Base-by-base conservation (phyloP, 208 protist genomes). In the Leishmania mexicana region DNA sequence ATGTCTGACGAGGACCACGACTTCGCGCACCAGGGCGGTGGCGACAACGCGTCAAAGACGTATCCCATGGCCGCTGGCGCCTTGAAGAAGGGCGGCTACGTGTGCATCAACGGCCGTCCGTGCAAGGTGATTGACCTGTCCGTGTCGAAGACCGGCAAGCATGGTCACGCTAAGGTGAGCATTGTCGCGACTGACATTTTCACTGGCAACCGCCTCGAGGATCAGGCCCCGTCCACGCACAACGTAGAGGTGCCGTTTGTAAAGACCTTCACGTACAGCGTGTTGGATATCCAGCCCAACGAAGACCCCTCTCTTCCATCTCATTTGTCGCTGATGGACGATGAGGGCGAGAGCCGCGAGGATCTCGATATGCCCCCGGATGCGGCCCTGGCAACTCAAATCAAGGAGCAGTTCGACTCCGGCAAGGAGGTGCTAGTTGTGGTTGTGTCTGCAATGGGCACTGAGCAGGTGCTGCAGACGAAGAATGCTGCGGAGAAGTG, bases 81-180 rank as follows among this genome's bases (percentile, higher is more conserved):
- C 17, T 81, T 98, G 54, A 98, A 98, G 86, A 98, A 98, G 87
- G 94, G 94, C 51, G 92, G 92, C 51, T 94, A 96, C 82, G 83
- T 98, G 70, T 92, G 91, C 83, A 98, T 98, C 80, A 97, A 98
- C 82, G 82, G 85, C 76, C 90, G 89, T 40, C 98, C 99, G 73
- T 99, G 98, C 93, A 99, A 99, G 91, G 95, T 99, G 65, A 98
- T 99, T 79, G 98, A 99, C 81, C 96, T 99, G 85, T 99, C 96
- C 75, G 99, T 98, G 38, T 99, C 99, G 60, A 99, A 99, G 94
- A 99, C 98, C 75, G 99, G 99, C 81, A 99, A 99, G 94, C 99
- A 99, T 91, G 99, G 99, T 81, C 97, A 99, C 89, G 99, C 99
- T 51, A 99, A 99, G 95, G 98, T 99, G 65, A 95, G 99, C 85